Evolutionary conservation across 768 basidiomycete species (phyloP).

Genomic region (Lactarius akahatsu): DNA sequence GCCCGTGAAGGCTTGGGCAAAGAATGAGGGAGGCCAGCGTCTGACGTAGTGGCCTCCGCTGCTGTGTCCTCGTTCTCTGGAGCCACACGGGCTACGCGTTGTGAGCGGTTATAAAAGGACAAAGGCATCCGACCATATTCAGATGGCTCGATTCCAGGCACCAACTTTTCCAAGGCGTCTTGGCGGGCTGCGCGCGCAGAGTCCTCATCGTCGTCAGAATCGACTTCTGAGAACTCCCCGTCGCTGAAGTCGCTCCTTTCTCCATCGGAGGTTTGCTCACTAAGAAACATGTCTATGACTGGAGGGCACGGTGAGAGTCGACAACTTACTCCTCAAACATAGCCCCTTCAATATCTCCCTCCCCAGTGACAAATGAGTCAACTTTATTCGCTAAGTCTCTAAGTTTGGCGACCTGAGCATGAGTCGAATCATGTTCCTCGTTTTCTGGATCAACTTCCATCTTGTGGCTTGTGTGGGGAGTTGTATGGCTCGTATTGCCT

Average conservation of each 20-base stretch:
- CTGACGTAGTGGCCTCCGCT: constrained; percentile 17
- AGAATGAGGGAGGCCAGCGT: constrained; percentile 7
- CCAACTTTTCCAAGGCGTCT: constrained; percentile 74
- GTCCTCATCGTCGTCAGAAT: constrained; percentile 30
- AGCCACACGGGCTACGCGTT: constrained; percentile 54
- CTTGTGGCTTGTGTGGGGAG: constrained; percentile 31
- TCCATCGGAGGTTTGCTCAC: constrained; percentile 43
- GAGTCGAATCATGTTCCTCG: constrained; percentile 52
- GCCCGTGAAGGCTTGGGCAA: constrained; percentile 53
- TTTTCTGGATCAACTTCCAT: constrained; percentile 54
- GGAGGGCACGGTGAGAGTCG: background rate
- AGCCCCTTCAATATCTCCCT: constrained; percentile 89
- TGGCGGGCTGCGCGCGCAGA: constrained; percentile 45
- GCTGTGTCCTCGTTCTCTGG: constrained; percentile 45
- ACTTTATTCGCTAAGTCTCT: constrained; percentile 82
- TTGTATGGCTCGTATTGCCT: constrained; percentile 36
- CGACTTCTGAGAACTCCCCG: constrained; percentile 39
- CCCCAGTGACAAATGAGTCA: constrained; percentile 83
- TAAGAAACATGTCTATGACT: constrained; percentile 32
- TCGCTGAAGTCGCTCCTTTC: constrained; percentile 53
- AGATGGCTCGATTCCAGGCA: constrained; percentile 70
- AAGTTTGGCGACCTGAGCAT: constrained; percentile 67
- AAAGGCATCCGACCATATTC: constrained; percentile 91
- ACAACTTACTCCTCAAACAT: constrained; percentile 79
- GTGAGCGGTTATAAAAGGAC: constrained; percentile 67